These are phyloP conservation scores for Cordyceps militaris DNA, from an alignment of 2,329 filamentous ascomycete genomes.

Conservation along the genomic window DNA sequence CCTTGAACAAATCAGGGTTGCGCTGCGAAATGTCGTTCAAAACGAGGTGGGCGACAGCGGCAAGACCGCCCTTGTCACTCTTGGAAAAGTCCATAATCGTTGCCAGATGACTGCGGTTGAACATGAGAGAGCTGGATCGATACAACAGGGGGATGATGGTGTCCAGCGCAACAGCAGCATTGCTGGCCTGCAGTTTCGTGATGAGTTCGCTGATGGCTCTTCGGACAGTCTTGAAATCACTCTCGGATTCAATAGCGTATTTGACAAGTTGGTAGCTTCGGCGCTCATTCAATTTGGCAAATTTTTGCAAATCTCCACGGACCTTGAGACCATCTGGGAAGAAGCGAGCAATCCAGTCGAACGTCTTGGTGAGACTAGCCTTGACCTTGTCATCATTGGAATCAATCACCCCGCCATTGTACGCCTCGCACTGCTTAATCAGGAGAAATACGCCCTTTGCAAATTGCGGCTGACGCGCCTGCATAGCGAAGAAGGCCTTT, in stretches of 20 bases:
- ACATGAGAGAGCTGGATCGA: slow-evolving; percentile 74
- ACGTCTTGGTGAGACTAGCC: slow-evolving; percentile 61
- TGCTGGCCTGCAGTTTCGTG: slow-evolving; percentile 67
- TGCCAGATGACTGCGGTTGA: slow-evolving; percentile 89
- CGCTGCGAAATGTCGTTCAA: slow-evolving; percentile 85
- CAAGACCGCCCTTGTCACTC: slow-evolving; percentile 72
- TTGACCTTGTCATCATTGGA: slow-evolving; percentile 64
- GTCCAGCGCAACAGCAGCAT: slow-evolving; percentile 61
- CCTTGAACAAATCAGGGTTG: slow-evolving; percentile 86
- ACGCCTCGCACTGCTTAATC: slow-evolving; percentile 76
- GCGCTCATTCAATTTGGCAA: slow-evolving; percentile 84
- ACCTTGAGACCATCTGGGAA: slow-evolving; percentile 70
- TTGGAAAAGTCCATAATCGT: slow-evolving; percentile 83
- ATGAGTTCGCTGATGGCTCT: slow-evolving; percentile 86
- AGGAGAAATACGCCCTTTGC: slow-evolving; percentile 69
- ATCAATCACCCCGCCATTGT: slow-evolving; percentile 79
- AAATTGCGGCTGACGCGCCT: slow-evolving; percentile 68
- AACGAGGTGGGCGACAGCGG: slow-evolving; percentile 75
- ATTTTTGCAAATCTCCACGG: slow-evolving; percentile 74
- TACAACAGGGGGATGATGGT: slow-evolving; percentile 79
- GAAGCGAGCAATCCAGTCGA: slow-evolving; percentile 65
- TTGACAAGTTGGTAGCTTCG: slow-evolving; percentile 83
- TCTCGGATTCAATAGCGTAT: slow-evolving; percentile 76
- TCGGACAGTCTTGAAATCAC: slow-evolving; percentile 85
- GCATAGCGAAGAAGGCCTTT: slow-evolving; percentile 81